These are phyloP conservation scores for Torulaspora microellipsoides DNA, from an alignment of 805 yeast species.

Conservation along the genomic window DNA sequence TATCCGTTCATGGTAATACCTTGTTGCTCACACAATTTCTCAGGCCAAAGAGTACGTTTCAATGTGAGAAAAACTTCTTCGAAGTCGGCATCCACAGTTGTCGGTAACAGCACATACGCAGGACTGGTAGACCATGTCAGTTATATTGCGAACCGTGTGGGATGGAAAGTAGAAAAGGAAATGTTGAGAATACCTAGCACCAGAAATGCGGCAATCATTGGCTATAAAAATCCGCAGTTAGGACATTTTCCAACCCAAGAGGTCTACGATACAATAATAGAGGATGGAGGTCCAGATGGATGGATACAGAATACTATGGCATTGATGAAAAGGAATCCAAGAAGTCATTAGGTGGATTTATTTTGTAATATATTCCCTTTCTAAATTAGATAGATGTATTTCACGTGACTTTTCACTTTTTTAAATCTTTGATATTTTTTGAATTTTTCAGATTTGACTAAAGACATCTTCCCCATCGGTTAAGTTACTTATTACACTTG, in stretches of 20 bases:
- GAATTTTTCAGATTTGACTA: too few species aligned
- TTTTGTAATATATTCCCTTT: background rate
- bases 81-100: constrained; percentile 9
- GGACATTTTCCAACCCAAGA: constrained; percentile 31
- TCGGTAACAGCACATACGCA: constrained; percentile 62
- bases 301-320: constrained; percentile 82
- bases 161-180: constrained; percentile 84
- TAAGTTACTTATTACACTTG: too few species aligned
- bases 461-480: too few species aligned
- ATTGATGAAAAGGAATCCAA: constrained; percentile 63
- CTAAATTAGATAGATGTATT: too few species aligned
- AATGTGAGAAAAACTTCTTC: constrained; percentile 38
- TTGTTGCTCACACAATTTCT: constrained; percentile 85
- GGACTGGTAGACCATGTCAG: constrained; percentile 83
- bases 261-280: constrained; percentile 56
- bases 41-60: constrained; percentile 71
- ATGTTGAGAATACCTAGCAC: constrained; percentile 92
- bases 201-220: constrained; percentile 85
- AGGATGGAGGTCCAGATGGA: constrained; percentile 86
- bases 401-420: too few species aligned
- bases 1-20: constrained; percentile 90
- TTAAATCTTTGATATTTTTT: too few species aligned
- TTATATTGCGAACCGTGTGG: constrained; percentile 57
- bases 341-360: constrained; percentile 50
- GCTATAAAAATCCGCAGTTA: constrained; percentile 42